Evolutionary conservation across 345 rosid species (phyloP), one percentile per base, ranked within the genome.

Genomic region (Raphanus sativus): DNA sequence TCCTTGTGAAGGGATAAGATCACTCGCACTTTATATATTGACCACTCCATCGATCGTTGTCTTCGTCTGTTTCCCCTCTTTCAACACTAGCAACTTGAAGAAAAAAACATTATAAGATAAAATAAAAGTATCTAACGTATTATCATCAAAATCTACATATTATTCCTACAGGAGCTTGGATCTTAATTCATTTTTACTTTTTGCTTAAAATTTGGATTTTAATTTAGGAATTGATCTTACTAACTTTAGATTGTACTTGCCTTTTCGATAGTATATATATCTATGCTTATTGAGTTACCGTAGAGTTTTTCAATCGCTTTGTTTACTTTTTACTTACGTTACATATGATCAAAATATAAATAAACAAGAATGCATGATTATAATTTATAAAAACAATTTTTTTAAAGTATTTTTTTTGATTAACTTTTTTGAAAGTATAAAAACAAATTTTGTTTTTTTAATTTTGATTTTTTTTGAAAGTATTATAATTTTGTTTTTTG

Each of bases 1-100:
- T 78, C 68, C 73, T 25, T 32, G 62, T 11, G 71, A 71, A 36
- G 45, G 73, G 81, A 78, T 78, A 71, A 78, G 81, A 71, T 73
- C 65, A 73, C n/a, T 60, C 34, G 42, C 3, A 45, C 26, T 40
- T 61, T 79, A 73, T 59, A 40, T 30, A 69, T 50, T 58, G 32
- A 32, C 63, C 80, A 42, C 74, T 40, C 16, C 63, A 73, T 67
- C 77, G 28, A 36, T 78, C 81, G 48, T 11, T 67, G 48, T 40
- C 48, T 73, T 45, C 64, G 28, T 78, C 40, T 65, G 68, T 65
- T 38, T 63, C 42, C 16, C 5, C 33, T 62, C 29, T 64, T 70
- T 38, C 40, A 12, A 62, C 69, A 15, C 56, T 62, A 10, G 28
- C 29, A 56, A 38, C 36, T 54, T 21, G 62, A 28, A 9, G 1